A percentile compares a stretch with the other conserved stretches of the same genome.
phyloP scores from a whole-genome alignment of 2,329 filamentous ascomycete species.

The Alternaria viburni region DNA sequence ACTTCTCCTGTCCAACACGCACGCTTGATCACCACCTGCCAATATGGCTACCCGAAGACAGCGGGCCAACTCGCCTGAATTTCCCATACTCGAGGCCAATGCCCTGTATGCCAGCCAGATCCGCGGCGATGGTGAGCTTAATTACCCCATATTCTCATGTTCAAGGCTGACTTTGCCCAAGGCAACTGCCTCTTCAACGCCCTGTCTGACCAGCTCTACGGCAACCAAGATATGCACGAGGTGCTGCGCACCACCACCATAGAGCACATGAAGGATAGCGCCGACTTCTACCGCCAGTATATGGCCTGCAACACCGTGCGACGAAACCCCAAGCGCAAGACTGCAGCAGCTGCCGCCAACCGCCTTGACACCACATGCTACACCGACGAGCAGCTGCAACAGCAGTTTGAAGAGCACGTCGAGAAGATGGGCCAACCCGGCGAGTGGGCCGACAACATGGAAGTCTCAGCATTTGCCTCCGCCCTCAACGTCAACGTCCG shows the following conservation, averaged over 20 bases:
- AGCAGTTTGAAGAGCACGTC: constrained; percentile 62
- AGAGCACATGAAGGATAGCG: constrained; percentile 66
- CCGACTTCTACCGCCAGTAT: constrained; percentile 69
- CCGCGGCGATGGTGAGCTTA: constrained; percentile 66
- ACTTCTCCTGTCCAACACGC: constrained; percentile 40
- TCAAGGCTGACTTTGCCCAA: constrained; percentile 44
- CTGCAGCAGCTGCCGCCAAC: constrained; percentile 52
- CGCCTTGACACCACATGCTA: constrained; percentile 55
- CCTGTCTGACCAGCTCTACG: constrained; percentile 71
- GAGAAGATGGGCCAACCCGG: constrained; percentile 65
- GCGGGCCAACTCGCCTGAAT: constrained; percentile 51
- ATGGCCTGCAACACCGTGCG: constrained; percentile 62
- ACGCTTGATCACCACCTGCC: constrained; percentile 28
- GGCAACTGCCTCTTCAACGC: constrained; percentile 75
- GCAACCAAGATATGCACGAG: constrained; percentile 62
- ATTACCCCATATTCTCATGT: constrained; percentile 11
- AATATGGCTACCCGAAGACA: constrained; percentile 42
- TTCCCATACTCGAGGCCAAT: constrained; percentile 62
- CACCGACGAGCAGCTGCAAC: constrained; percentile 61
- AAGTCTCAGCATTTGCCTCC: constrained; percentile 70
- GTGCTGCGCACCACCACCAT: constrained; percentile 66
- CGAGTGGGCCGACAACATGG: constrained; percentile 71
- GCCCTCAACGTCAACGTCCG: constrained; percentile 67
- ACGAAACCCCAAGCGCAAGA: constrained; percentile 63
- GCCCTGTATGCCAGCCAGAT: constrained; percentile 66